Conservation (phyloP, 495 filamentous ascomycete genomes). For the Hypoxylon fragiforme region DNA sequence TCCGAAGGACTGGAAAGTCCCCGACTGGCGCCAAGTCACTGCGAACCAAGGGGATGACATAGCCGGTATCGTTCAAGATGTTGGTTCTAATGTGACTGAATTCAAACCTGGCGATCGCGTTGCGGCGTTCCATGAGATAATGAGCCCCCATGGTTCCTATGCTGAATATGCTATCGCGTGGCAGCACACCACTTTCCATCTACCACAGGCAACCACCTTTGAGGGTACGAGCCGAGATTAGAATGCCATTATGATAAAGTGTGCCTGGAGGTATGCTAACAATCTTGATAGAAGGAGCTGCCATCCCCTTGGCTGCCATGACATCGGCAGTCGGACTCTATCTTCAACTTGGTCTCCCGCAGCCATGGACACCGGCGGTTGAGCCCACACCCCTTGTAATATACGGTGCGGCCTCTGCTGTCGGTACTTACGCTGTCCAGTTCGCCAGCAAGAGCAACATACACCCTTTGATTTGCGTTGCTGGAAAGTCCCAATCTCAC, state of each 20-base stretch:
- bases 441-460: constrained; percentile 68
- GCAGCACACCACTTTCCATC: constrained; percentile 69
- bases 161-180: constrained; percentile 72
- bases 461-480: constrained; percentile 72
- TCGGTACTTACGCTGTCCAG: constrained; percentile 71
- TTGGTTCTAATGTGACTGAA: constrained; percentile 62
- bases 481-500: constrained; percentile 59
- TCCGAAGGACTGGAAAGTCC: constrained; percentile 78
- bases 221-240: constrained; percentile 57
- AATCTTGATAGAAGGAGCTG: constrained; percentile 59
- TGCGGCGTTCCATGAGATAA: constrained; percentile 66
- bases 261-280: background rate
- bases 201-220: constrained; percentile 65
- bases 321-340: constrained; percentile 71
- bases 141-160: constrained; percentile 59
- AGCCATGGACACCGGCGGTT: constrained; percentile 60
- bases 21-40: constrained; percentile 16
- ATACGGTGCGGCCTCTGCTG: constrained; percentile 63
- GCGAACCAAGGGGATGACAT: constrained; percentile 73
- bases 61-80: constrained; percentile 65
- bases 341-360: constrained; percentile 59
- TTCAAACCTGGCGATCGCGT: constrained; percentile 72
- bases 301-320: constrained; percentile 74
- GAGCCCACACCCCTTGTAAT: constrained; percentile 55
- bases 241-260: background rate